Percentiles rank a stretch among this genome's conserved stretches.
Evolutionary conservation across 495 filamentous ascomycete species (phyloP).

Genomic region (Penicillium crystallinum): DNA sequence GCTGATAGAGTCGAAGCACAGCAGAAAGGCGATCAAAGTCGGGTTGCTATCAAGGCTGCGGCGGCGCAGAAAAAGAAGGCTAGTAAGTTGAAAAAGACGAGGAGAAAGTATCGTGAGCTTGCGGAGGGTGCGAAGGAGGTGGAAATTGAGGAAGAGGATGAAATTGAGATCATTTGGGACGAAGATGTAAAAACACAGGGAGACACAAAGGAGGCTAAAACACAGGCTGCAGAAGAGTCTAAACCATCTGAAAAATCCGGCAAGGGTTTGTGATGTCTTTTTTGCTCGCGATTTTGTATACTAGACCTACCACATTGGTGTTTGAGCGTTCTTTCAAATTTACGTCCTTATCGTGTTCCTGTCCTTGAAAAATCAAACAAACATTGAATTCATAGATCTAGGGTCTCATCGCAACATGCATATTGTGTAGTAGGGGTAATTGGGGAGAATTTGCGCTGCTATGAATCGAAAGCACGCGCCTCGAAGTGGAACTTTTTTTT

Average conservation of each 20-base stretch:
- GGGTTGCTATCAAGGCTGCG: conserved; percentile 51
- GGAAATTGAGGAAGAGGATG: conserved; percentile 45
- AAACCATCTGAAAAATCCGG: background rate
- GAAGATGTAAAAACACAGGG: conserved; percentile 1
- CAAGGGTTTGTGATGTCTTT: background rate
- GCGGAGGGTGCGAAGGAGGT: conserved; percentile 36
- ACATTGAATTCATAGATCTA: conserved; percentile 10
- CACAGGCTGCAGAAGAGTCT: background rate
- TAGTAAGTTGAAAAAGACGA: conserved; percentile 59
- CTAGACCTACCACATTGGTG: background rate
- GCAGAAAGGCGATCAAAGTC: conserved; percentile 54
- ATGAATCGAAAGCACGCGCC: background rate
- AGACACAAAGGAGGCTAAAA: background rate
- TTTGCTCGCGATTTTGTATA: background rate
- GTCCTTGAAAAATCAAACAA: background rate
- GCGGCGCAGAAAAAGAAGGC: conserved; percentile 57
- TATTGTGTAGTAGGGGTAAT: background rate
- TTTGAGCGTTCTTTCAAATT: background rate
- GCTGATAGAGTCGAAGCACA: conserved; percentile 71
- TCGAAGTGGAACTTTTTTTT: conserved; percentile 4
- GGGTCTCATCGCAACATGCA: conserved; percentile 13
- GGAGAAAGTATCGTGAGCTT: conserved; percentile 58
- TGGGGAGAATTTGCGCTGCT: background rate
- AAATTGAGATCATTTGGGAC: conserved; percentile 31
- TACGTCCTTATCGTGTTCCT: background rate